Conservation (phyloP, 495 filamentous ascomycete genomes). For the Aspergillus cavernicola region DNA sequence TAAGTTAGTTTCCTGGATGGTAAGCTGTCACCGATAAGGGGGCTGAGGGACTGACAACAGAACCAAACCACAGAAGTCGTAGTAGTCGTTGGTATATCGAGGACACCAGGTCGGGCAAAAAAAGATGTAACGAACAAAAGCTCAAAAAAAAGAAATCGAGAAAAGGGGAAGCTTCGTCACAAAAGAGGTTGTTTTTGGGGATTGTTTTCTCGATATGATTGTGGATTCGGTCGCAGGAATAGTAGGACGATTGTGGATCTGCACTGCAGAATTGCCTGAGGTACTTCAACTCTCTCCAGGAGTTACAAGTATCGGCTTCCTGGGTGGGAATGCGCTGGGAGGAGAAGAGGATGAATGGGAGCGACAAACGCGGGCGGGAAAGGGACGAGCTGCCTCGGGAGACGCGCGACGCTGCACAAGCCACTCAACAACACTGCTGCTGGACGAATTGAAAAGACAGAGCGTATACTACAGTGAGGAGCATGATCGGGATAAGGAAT, state of each 20-base stretch:
- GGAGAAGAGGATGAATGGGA: conserved; percentile 10
- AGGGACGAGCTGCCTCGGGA: conserved; percentile 13
- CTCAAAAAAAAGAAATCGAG: conserved; percentile 4
- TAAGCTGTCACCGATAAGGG: conserved; percentile 19
- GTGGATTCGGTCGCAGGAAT: conserved; percentile 10
- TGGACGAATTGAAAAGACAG: conserved; percentile 22
- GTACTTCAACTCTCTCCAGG: conserved; percentile 10
- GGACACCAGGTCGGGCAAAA: conserved; percentile 19
- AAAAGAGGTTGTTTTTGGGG: conserved; percentile 12
- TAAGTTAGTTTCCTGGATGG: conserved; percentile 16
- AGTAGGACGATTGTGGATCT: conserved; percentile 14
- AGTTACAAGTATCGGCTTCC: conserved; percentile 14
- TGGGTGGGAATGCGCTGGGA: conserved; percentile 16
- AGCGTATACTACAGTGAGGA: conserved; percentile 14
- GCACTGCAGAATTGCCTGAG: conserved; percentile 25
- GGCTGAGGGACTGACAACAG: conserved; percentile 3
- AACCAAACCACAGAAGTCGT: conserved; percentile 1
- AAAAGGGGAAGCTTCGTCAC: conserved; percentile 16
- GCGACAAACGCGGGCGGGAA: conserved; percentile 22
- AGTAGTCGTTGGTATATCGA: conserved; percentile 11
- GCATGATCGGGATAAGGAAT: conserved; percentile 20
- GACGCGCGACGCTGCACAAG: conserved; percentile 21
- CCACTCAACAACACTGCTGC: conserved; percentile 20
- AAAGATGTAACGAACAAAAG: conserved; percentile 1
- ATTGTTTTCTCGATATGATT: conserved; percentile 9